phyloP scores from a whole-genome alignment of 306 rosid genomes.

The Vigna reflexopilosa region DNA sequence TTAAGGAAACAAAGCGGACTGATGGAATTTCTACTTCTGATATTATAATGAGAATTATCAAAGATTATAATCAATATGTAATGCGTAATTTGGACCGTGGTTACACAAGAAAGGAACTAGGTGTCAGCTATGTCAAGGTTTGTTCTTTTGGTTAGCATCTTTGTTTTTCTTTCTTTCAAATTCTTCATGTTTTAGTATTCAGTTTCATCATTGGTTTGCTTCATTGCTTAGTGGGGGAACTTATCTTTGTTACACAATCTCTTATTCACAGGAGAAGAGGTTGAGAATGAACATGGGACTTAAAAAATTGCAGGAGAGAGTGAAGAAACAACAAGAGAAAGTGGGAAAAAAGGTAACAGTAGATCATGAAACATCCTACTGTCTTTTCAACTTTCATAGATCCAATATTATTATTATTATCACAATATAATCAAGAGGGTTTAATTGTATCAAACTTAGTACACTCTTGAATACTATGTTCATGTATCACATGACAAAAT shows the following conservation, averaged over 20 bases:
- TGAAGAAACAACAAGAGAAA: conserved; percentile 86
- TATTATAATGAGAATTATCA: conserved; percentile 93
- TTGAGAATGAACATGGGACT: conserved; percentile 89
- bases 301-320: conserved; percentile 87
- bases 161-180: conserved; percentile 7
- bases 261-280: conserved; percentile 77
- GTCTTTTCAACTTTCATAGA: too few species aligned
- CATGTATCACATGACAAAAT: too few species aligned
- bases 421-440: too few species aligned
- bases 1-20: conserved; percentile 90
- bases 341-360: conserved; percentile 83
- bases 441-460: too few species aligned
- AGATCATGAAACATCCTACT: conserved; percentile 11
- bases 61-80: conserved; percentile 94
- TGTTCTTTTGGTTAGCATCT: conserved; percentile 44
- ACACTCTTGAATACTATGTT: too few species aligned
- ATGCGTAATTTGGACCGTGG: conserved; percentile 97
- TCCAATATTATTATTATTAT: too few species aligned
- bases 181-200: conserved; percentile 30
- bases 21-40: conserved; percentile 97
- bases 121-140: conserved; percentile 98
- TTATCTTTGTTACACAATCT: conserved; percentile 34
- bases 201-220: conserved; percentile 16
- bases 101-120: conserved; percentile 94
- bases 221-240: conserved; percentile 15